Evolutionary conservation across 495 filamentous ascomycete genomes (phyloP).

Genomic region (Lasiosphaeria hispida): DNA sequence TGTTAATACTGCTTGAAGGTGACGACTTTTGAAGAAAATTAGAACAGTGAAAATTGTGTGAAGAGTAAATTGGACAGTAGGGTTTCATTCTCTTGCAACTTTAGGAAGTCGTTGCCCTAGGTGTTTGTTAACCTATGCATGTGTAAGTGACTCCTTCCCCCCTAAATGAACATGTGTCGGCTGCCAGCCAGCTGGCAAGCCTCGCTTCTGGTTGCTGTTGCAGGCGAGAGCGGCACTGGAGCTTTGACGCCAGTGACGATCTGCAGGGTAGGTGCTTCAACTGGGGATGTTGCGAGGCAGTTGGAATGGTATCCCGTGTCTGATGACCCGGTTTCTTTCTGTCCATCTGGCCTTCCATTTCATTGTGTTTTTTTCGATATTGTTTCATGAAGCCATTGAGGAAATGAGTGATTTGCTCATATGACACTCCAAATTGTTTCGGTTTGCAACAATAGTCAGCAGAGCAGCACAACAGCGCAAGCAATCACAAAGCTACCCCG

Average conservation of each 20-base stretch:
- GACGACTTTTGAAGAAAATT: no score
- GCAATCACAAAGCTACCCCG: constrained; percentile 13
- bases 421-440: constrained; percentile 11
- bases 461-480: neutral
- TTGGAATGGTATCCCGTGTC: neutral
- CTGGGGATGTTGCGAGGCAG: neutral
- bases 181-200: constrained; percentile 2
- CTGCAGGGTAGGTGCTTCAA: no score
- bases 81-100: neutral
- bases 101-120: no score
- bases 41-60: no score
- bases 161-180: neutral
- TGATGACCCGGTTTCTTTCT: neutral
- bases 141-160: constrained; percentile 23
- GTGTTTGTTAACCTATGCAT: neutral
- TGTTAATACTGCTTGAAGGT: no score
- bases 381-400: neutral
- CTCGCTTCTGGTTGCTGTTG: neutral
- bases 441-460: constrained; percentile 2
- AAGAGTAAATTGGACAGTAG: no score
- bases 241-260: neutral
- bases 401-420: neutral
- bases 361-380: neutral
- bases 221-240: neutral
- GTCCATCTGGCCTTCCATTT: neutral